These are phyloP conservation scores for Trichocladium uniseriatum DNA, from an alignment of 495 filamentous ascomycete genomes.

Conservation along the genomic window DNA sequence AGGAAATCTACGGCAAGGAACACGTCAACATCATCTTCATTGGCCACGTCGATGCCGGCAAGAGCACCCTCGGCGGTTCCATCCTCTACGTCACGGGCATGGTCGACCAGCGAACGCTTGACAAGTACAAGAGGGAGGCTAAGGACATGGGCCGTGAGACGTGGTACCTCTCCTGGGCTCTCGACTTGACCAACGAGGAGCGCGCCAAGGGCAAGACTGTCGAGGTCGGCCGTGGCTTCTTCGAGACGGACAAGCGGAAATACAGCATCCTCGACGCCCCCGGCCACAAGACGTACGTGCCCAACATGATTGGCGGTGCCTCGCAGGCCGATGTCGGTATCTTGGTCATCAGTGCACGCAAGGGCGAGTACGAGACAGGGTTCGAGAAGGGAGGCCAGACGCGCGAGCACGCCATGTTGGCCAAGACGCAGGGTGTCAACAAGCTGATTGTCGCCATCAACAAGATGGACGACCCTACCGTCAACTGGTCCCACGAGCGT, in stretches of 20 bases:
- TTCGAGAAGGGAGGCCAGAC: slow-evolving; percentile 99
- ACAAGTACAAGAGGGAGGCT: slow-evolving; percentile 94
- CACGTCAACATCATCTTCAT: slow-evolving; percentile 98
- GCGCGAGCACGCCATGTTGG: slow-evolving; percentile 90
- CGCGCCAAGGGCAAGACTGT: slow-evolving; percentile 96
- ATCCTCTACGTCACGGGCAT: slow-evolving; percentile 92
- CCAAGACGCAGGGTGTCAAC: slow-evolving; percentile 95
- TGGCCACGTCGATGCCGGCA: slow-evolving; percentile 95
- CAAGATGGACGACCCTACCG: slow-evolving; percentile 97
- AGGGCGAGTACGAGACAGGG: slow-evolving; percentile 99
- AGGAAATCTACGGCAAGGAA: slow-evolving; percentile 97
- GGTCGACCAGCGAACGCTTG: slow-evolving; percentile 97
- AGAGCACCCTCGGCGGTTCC: slow-evolving; percentile 86
- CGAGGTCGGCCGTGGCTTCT: slow-evolving; percentile 92
- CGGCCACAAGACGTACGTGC: slow-evolving; percentile 93
- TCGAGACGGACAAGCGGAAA: slow-evolving; percentile 78
- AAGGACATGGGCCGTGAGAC: slow-evolving; percentile 91
- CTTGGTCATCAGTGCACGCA: slow-evolving; percentile 91
- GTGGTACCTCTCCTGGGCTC: slow-evolving; percentile 98
- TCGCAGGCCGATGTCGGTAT: slow-evolving; percentile 95
- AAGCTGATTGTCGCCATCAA: slow-evolving; percentile 91
- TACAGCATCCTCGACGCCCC: slow-evolving; percentile 96
- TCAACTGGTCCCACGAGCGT: slow-evolving; percentile 86
- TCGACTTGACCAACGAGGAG: slow-evolving; percentile 94
- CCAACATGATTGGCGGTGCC: slow-evolving; percentile 89